Conservation (phyloP, 441 rosid genomes). For the Theobroma grandiflorum region DNA sequence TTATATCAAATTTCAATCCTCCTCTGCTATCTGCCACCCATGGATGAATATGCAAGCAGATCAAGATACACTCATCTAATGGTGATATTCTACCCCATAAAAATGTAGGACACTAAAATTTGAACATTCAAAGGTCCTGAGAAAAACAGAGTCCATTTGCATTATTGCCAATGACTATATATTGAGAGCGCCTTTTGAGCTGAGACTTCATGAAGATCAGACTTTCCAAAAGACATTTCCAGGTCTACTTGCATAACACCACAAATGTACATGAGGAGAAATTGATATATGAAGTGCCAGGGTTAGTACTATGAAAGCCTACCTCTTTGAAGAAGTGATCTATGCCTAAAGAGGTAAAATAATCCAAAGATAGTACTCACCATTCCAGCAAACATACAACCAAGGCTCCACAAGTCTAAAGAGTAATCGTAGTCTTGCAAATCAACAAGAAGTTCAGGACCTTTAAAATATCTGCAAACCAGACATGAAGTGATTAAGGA, state of each 20-base stretch:
- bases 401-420: slow-evolving; percentile 97
- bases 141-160: not conserved
- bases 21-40: slow-evolving; percentile 29
- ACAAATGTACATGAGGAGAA: slow-evolving; percentile 25
- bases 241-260: slow-evolving; percentile 33
- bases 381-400: slow-evolving; percentile 99
- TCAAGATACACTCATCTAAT: slow-evolving; percentile 30
- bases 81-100: slow-evolving; percentile 13
- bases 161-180: not conserved
- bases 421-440: slow-evolving; percentile 98
- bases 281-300: slow-evolving; percentile 11
- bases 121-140: not conserved
- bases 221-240: not conserved
- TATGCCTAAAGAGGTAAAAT: slow-evolving; percentile 14
- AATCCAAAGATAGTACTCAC: slow-evolving; percentile 43
- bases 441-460: slow-evolving; percentile 98
- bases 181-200: slow-evolving; percentile 1
- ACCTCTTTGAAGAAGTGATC: not conserved
- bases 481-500: not conserved
- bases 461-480: slow-evolving; percentile 83
- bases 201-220: not conserved
- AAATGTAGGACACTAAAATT: slow-evolving; percentile 24
- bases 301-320: slow-evolving; percentile 8
- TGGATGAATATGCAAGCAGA: slow-evolving; percentile 42
- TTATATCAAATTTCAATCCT: slow-evolving; percentile 30